Evolutionary conservation across 768 basidiomycete species (phyloP).

Genomic region (Russula olivacea): DNA sequence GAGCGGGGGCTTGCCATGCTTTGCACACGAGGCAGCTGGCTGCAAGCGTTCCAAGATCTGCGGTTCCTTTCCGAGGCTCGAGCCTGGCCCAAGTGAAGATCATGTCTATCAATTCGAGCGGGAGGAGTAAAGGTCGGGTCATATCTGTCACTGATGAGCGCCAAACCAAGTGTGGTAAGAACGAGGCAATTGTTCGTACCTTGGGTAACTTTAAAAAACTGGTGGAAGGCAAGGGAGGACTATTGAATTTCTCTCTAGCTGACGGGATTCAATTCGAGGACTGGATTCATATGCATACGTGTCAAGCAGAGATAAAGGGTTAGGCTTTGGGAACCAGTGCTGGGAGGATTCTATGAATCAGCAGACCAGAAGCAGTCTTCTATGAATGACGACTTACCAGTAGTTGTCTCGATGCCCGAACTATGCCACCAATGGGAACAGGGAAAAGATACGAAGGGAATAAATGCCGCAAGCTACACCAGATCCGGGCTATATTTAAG

Average conservation of each 20-base stretch:
- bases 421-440: background rate
- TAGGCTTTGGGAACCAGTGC: background rate
- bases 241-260: background rate
- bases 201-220: background rate
- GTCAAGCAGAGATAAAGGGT: background rate
- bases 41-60: slow-evolving; percentile 11
- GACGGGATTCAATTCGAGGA: background rate
- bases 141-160: slow-evolving; percentile 1
- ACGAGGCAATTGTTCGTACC: background rate
- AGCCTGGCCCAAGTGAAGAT: slow-evolving; percentile 17
- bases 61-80: background rate
- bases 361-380: background rate
- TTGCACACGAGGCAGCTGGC: slow-evolving; percentile 19
- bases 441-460: background rate
- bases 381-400: background rate
- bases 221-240: background rate
- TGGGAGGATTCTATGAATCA: background rate
- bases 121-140: background rate
- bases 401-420: too few species aligned
- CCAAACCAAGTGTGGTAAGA: background rate
- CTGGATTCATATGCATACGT: slow-evolving; percentile 2
- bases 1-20: slow-evolving; percentile 12
- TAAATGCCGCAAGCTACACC: background rate
- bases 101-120: slow-evolving; percentile 18
- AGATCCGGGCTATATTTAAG: background rate